Evolutionary conservation across 2,329 filamentous ascomycete species (phyloP), one percentile per base, ranked within the genome.

Genomic region (Bipolaris victoriae): DNA sequence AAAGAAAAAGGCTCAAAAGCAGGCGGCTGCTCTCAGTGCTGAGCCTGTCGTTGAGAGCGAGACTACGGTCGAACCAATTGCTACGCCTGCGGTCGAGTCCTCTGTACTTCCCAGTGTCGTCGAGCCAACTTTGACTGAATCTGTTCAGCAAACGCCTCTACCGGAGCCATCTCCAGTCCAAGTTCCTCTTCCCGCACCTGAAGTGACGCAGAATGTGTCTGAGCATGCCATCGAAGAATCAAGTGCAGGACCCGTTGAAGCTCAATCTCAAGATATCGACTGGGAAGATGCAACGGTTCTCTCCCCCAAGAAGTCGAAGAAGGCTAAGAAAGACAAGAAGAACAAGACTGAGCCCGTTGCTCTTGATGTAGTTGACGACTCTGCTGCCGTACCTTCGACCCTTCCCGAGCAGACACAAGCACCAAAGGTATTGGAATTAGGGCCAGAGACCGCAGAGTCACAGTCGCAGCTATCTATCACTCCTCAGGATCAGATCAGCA

Each of bases 281-380:
- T 35, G 49, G 22, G 60, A 67, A 41, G 67, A 69, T 33, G 63
- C 66, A 10, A 52, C 18, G 46, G 35, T 58, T 1, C 36, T 58
- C 5, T 39, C 57, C 18, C 54, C 64, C n/a, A 71, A 68, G 52
- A 71, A 70, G 49, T 43, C 35, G 5, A 67, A 68, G 40, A 70
- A 68, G 52, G 57, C 53, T 10, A 75, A 75, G 62, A 73, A 73
- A 46, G 64, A 64, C 47, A 71, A 73, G 62, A 72, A 74, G 49
- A 56, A 46, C 24, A 68, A 68, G 47, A 63, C 63, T 18, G 57
- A 63, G 39, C 52, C 66, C 20, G 33, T 54, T 18, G 26, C 55
- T 7, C 35, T 54, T 15, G 66, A 66, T 20, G 18, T 36, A 7
- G 20, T 31, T 5, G 58, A 62, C 5, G 58, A 58, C 13, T 24